phyloP scores from a whole-genome alignment of 1,139 yeast species.

The Yamadazyma spencermartinsiae region DNA sequence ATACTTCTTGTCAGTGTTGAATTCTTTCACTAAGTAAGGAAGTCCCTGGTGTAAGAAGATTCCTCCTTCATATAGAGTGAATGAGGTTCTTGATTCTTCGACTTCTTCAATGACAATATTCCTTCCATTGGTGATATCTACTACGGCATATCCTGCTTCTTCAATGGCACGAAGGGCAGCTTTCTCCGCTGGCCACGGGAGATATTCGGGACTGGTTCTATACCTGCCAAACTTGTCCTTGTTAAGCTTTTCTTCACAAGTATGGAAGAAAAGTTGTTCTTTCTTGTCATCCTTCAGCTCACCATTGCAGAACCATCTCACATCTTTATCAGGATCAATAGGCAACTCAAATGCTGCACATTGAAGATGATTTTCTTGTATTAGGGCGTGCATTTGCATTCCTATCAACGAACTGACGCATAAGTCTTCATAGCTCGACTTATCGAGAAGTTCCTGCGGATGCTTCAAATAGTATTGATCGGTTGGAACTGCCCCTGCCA shows the following conservation, averaged over 20 bases:
- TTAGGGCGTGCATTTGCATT: slow-evolving; percentile 33
- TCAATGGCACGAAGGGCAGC: slow-evolving; percentile 83
- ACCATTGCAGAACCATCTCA: slow-evolving; percentile 49
- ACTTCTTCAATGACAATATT: slow-evolving; percentile 82
- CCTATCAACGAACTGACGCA: slow-evolving; percentile 43
- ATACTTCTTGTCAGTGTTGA: slow-evolving; percentile 68
- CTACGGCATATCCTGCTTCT: slow-evolving; percentile 79
- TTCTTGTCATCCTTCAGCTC: slow-evolving; percentile 34
- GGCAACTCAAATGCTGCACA: slow-evolving; percentile 93
- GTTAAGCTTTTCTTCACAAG: slow-evolving; percentile 47
- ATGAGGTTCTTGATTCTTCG: slow-evolving; percentile 87
- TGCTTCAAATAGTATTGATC: slow-evolving; percentile 81
- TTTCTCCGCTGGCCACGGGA: slow-evolving; percentile 78
- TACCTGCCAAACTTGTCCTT: slow-evolving; percentile 55
- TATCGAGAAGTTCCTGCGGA: slow-evolving; percentile 61
- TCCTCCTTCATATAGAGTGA: slow-evolving; percentile 93
- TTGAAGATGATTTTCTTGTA: slow-evolving; percentile 81
- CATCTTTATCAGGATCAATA: slow-evolving; percentile 52
- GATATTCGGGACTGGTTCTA: slow-evolving; percentile 56
- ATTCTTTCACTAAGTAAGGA: slow-evolving; percentile 82
- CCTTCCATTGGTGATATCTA: slow-evolving; percentile 76
- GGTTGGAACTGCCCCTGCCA: slow-evolving; percentile 82
- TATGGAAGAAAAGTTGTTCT: slow-evolving; percentile 32
- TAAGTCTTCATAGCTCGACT: slow-evolving; percentile 40
- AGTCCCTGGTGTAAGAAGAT: slow-evolving; percentile 92